These are phyloP conservation scores for Aspergillus sojae DNA, from an alignment of 2,329 filamentous ascomycete genomes.

Conservation along the genomic window DNA sequence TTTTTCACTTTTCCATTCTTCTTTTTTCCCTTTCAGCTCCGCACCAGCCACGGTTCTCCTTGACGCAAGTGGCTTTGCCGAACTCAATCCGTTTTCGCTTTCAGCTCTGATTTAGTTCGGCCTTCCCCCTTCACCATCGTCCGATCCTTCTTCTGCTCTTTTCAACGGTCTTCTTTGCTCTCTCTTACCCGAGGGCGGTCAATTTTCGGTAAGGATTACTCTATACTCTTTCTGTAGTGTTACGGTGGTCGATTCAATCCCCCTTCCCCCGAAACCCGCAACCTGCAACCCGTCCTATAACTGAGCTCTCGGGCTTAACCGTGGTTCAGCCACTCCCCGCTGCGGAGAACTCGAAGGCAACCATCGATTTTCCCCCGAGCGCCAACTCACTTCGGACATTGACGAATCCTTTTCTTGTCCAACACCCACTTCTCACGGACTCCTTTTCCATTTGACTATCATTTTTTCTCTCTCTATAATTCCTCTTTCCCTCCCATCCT, in stretches of 20 bases:
- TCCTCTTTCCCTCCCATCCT: slow-evolving; percentile 2
- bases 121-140: not conserved
- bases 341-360: slow-evolving; percentile 15
- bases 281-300: not conserved
- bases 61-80: slow-evolving; percentile 32
- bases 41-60: slow-evolving; percentile 25
- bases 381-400: slow-evolving; percentile 8
- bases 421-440: slow-evolving; percentile 4
- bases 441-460: not conserved
- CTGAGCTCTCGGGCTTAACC: not conserved
- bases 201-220: not conserved
- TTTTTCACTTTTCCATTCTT: not conserved
- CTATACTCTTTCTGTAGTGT: not conserved
- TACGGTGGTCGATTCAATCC: not conserved
- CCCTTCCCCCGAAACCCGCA: not conserved
- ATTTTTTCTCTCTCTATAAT: slow-evolving; percentile 1
- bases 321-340: slow-evolving; percentile 7
- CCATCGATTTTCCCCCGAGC: slow-evolving; percentile 9
- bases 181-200: not conserved
- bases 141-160: not conserved
- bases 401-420: slow-evolving; percentile 4
- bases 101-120: slow-evolving; percentile 9
- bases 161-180: not conserved
- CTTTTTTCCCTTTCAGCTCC: not conserved
- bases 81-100: slow-evolving; percentile 3